Evolutionary conservation across 2,329 filamentous ascomycete genomes (phyloP), one percentile per base, ranked within the genome.

Genomic region (Talaromyces atroroseus): DNA sequence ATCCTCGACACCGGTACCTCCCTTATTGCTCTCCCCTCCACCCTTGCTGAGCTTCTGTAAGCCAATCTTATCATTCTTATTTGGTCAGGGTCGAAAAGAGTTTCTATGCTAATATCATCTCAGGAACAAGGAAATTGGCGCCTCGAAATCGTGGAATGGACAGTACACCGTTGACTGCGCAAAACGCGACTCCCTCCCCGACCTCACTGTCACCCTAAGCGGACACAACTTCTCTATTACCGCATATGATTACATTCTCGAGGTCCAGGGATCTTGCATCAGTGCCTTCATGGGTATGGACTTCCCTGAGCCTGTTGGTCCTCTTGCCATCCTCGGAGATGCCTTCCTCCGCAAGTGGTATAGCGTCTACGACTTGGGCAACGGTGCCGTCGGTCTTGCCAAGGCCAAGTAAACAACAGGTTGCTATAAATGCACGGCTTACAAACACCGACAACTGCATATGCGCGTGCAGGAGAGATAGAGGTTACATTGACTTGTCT

Each of bases 1-100:
- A 96, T 99, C 63, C 89, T 99, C 60, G 94, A 99, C 82, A 99
- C 94, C 56, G 94, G 94, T 68, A 99, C 94, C 71, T 99, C 95
- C 49, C 85, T 99, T 73, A 96, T 96, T 76, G 91, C 92, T 66
- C 88, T 99, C 57, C 94, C 94, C 66, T 88, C 84, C 66, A 87
- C 89, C 68, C 83, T 97, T 64, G 92, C 94, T 58, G 94, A 97
- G 80, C 88, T 99, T 62, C 82, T 99, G 78, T 80, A 74, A 76
- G 78, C 77, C 38, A 46, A 49, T 49, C 10, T 18, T 36, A 2
- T 32, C 32, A 3, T 8, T 42, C 34, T 20, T 18, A 14, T 26
- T 12, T 38, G n/a, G 34, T 44, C 38, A 51, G 18, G 38, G 5
- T 29, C 40, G n/a, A 40, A 18, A n/a, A n/a, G 18, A 2, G 2